Conservation (phyloP, 1,284 basidiomycete species). For the Melampsora larici-populina region DNA sequence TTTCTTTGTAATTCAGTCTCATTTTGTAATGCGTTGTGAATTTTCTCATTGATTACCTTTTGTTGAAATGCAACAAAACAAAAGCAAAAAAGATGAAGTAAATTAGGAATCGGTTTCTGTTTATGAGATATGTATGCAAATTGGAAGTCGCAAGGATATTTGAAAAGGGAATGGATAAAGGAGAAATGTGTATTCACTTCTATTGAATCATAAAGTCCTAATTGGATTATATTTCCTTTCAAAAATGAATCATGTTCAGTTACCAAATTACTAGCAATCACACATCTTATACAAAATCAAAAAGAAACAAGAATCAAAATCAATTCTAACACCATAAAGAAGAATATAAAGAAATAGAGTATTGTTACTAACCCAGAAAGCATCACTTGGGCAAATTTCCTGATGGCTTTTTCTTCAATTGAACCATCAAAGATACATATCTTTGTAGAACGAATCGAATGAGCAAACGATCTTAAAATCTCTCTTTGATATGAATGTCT, state of each 20-base stretch:
- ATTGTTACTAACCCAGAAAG: constrained; percentile 4
- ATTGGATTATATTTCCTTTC: neutral
- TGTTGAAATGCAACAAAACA: neutral
- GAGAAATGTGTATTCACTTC: neutral
- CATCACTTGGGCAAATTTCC: neutral
- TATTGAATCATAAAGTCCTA: neutral
- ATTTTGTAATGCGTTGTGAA: neutral
- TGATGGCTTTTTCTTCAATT: neutral
- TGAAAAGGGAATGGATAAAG: too few relatives aligned
- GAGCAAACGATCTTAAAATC: neutral
- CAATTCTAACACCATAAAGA: too few relatives aligned
- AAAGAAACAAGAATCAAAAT: neutral
- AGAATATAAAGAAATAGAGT: too few relatives aligned
- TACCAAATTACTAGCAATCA: neutral
- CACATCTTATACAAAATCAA: neutral
- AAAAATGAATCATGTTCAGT: constrained; percentile 1
- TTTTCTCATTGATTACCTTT: neutral
- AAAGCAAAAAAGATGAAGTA: too few relatives aligned
- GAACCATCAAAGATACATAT: neutral
- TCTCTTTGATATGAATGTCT: neutral
- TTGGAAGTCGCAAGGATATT: too few relatives aligned
- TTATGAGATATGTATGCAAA: too few relatives aligned
- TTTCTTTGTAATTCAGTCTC: neutral
- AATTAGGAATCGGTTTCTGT: too few relatives aligned
- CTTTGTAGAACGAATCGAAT: neutral